phyloP scores from a whole-genome alignment of 2,329 filamentous ascomycete species.

The Falciphora oryzae region DNA sequence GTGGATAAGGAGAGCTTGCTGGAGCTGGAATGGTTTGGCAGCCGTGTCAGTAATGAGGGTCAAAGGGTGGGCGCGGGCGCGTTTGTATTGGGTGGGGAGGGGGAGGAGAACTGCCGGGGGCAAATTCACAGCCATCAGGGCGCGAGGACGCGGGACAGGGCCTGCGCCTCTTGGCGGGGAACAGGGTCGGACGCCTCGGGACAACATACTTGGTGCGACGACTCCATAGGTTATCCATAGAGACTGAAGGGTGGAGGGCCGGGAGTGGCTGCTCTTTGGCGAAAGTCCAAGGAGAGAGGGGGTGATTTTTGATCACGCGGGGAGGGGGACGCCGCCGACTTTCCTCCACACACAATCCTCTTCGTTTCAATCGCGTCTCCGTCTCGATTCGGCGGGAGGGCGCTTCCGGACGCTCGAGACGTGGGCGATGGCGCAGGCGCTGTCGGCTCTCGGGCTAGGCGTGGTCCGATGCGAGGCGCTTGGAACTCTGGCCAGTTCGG shows the following conservation, averaged over 20 bases:
- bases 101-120: not conserved
- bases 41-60: not conserved
- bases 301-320: not conserved
- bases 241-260: slow-evolving; percentile 22
- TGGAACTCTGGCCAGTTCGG: not conserved
- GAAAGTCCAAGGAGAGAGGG: not conserved
- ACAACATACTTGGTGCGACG: slow-evolving; percentile 72
- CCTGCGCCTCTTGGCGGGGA: not conserved
- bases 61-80: not conserved
- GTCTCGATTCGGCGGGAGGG: slow-evolving; percentile 2
- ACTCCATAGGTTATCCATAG: slow-evolving; percentile 68
- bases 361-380: slow-evolving; percentile 3
- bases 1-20: slow-evolving; percentile 90
- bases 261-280: not conserved
- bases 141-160: slow-evolving; percentile 1
- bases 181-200: not conserved
- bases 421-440: not conserved
- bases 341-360: slow-evolving; percentile 4
- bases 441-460: not conserved
- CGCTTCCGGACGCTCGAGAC: slow-evolving; percentile 7
- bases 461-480: not conserved
- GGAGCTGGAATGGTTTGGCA: slow-evolving; percentile 44
- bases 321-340: slow-evolving; percentile 1
- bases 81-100: not conserved
- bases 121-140: not conserved